A percentile compares a stretch with the other conserved stretches of the same genome.
These are phyloP conservation scores for Orbilia blumenaviensis DNA, from an alignment of 2,329 filamentous ascomycete species.

Conservation along the genomic window DNA sequence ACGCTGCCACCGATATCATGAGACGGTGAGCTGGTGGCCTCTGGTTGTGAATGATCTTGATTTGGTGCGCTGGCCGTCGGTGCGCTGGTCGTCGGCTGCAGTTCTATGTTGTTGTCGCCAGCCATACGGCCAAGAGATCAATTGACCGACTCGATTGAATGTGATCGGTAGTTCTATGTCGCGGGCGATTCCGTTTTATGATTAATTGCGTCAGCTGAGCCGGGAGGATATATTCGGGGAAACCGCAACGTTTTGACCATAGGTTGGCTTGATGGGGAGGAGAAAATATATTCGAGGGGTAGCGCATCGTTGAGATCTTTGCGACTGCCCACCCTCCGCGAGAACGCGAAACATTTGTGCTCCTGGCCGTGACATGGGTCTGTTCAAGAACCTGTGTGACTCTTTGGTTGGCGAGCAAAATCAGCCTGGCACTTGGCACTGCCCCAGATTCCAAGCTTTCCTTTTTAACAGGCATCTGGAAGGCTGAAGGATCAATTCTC, in stretches of 20 bases:
- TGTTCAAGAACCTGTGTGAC: not conserved
- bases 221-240: not conserved
- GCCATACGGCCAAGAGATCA: constrained; percentile 20
- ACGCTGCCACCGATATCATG: constrained; percentile 1
- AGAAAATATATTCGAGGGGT: not conserved
- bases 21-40: constrained; percentile 21
- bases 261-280: not conserved
- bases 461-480: constrained; percentile 20
- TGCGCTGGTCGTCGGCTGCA: constrained; percentile 22
- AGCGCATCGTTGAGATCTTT: not conserved
- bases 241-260: not conserved
- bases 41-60: constrained; percentile 27
- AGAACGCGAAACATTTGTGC: constrained; percentile 39
- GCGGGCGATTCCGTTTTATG: not conserved
- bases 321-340: constrained; percentile 15
- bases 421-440: constrained; percentile 31
- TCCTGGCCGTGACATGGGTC: constrained; percentile 8
- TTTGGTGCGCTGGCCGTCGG: constrained; percentile 25
- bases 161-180: not conserved
- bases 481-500: constrained; percentile 21
- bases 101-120: constrained; percentile 22
- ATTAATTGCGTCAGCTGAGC: too few species aligned
- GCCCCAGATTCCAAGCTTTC: constrained; percentile 26
- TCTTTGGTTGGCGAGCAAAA: not conserved
- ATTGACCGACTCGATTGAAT: not conserved